Percentiles rank a stretch among this genome's conserved stretches.
phyloP scores from a whole-genome alignment of 1,139 yeast genomes.

The Sugiyamaella japonica region DNA sequence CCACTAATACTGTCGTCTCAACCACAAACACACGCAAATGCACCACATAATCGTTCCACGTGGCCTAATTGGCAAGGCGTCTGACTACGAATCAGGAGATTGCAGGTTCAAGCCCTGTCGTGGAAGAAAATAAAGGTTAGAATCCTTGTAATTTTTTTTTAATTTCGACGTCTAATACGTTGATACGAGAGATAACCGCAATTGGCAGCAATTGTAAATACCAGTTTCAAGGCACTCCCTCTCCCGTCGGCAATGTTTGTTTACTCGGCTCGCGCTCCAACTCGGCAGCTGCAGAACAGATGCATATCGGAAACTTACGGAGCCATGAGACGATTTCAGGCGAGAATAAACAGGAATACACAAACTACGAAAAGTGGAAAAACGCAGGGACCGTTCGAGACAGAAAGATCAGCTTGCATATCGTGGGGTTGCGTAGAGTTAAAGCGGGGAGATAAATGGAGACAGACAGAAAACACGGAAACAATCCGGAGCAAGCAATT shows the following conservation, averaged over 20 bases:
- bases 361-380: neutral
- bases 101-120: slow-evolving; percentile 16
- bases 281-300: too few relatives aligned
- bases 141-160: neutral
- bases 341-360: neutral
- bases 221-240: too few relatives aligned
- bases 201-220: neutral
- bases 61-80: slow-evolving; percentile 17
- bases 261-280: neutral
- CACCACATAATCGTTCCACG: slow-evolving; percentile 2
- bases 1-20: too few relatives aligned
- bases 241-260: neutral
- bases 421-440: neutral
- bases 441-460: neutral
- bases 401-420: slow-evolving; percentile 3
- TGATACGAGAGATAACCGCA: neutral
- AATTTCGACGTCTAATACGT: neutral
- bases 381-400: neutral
- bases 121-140: slow-evolving; percentile 6
- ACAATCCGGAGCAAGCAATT: neutral
- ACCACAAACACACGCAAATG: too few relatives aligned
- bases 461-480: too few relatives aligned
- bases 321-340: neutral
- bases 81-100: slow-evolving; percentile 16
- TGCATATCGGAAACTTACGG: neutral